Evolutionary conservation across 805 yeast species (phyloP).

Genomic region (Candida xiaguanensis): DNA sequence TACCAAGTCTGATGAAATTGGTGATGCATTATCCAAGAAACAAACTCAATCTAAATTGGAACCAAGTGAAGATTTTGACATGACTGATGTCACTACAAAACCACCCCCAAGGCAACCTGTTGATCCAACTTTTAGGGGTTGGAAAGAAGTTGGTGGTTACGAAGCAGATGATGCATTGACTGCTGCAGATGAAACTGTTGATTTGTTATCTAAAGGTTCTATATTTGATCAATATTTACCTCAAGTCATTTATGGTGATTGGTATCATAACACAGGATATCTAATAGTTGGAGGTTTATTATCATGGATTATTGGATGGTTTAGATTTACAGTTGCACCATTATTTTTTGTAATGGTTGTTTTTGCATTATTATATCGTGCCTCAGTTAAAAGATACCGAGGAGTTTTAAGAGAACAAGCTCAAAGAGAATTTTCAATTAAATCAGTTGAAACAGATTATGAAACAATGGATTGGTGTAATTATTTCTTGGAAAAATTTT

Average conservation of each 20-base stretch:
- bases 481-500: constrained; percentile 81
- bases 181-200: constrained; percentile 68
- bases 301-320: constrained; percentile 78
- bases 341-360: constrained; percentile 66
- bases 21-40: neutral
- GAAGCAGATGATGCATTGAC: constrained; percentile 63
- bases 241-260: constrained; percentile 80
- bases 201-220: constrained; percentile 67
- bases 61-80: constrained; percentile 39
- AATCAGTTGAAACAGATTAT: constrained; percentile 78
- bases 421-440: constrained; percentile 80
- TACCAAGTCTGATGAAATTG: constrained; percentile 1
- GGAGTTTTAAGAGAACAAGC: constrained; percentile 70
- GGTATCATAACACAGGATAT: constrained; percentile 89
- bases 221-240: constrained; percentile 74
- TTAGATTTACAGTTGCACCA: constrained; percentile 75
- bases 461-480: constrained; percentile 97
- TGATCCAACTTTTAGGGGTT: constrained; percentile 76
- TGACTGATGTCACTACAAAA: constrained; percentile 26
- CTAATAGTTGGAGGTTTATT: constrained; percentile 63
- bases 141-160: constrained; percentile 94
- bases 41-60: constrained; percentile 1
- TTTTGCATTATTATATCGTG: constrained; percentile 71
- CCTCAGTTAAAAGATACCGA: constrained; percentile 79
- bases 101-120: constrained; percentile 49